phyloP scores from a whole-genome alignment of 2,329 filamentous ascomycete genomes.

The Fusarium nurragi region DNA sequence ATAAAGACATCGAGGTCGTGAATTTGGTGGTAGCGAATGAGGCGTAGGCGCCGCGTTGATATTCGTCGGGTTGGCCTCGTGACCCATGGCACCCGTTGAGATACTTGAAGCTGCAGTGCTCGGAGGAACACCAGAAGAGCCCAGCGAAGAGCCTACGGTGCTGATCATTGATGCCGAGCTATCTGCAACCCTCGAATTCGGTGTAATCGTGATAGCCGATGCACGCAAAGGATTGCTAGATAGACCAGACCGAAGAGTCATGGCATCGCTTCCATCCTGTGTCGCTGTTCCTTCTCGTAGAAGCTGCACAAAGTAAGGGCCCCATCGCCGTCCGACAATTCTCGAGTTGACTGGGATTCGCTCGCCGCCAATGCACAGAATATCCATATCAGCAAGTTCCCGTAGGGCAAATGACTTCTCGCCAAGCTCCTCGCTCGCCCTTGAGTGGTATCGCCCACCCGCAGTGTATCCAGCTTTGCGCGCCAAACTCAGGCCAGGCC shows the following conservation, averaged over 20 bases:
- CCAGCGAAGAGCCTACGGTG: constrained; percentile 55
- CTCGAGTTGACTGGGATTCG: constrained; percentile 93
- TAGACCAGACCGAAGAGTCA: constrained; percentile 75
- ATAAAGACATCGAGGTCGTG: constrained; percentile 86
- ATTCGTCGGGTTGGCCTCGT: constrained; percentile 51
- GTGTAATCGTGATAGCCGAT: constrained; percentile 87
- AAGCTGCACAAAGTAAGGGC: constrained; percentile 93
- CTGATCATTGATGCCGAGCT: constrained; percentile 59
- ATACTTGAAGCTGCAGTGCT: constrained; percentile 58
- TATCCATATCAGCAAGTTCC: constrained; percentile 97
- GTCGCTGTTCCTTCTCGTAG: constrained; percentile 81
- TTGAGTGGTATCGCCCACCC: constrained; percentile 79
- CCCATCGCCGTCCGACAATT: constrained; percentile 88
- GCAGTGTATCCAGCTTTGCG: constrained; percentile 72
- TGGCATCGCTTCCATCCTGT: constrained; percentile 76
- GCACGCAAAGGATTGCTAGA: constrained; percentile 71
- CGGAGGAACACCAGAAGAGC: constrained; percentile 51
- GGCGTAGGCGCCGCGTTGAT: constrained; percentile 68
- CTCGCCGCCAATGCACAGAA: constrained; percentile 89
- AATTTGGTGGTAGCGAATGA: constrained; percentile 65
- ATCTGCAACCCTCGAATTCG: constrained; percentile 63
- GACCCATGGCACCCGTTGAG: constrained; percentile 50
- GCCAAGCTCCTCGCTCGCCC: constrained; percentile 85
- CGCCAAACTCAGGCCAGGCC: constrained; percentile 64
- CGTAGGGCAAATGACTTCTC: constrained; percentile 79